These are phyloP conservation scores for Globisporangium spiculum DNA, from an alignment of 352 stramenopile genomes.

Conservation along the genomic window DNA sequence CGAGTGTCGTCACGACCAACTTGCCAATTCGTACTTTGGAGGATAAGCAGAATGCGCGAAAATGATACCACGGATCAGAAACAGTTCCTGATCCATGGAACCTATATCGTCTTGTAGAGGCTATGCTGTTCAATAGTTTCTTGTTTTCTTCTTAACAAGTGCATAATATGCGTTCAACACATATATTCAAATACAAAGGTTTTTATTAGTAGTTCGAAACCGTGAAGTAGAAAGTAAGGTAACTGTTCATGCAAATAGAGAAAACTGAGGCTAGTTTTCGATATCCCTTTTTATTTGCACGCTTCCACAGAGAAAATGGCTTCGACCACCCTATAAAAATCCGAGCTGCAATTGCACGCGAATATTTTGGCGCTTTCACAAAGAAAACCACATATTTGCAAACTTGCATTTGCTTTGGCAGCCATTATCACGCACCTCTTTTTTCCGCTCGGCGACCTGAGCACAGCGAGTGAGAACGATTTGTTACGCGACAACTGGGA, in stretches of 20 bases:
- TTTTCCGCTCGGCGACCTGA: not conserved
- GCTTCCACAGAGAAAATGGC: not conserved
- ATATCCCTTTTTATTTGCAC: not conserved
- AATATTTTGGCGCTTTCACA: not conserved
- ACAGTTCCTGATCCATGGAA: not conserved
- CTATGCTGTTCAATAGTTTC: not conserved
- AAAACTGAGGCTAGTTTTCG: not conserved
- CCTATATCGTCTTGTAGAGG: not conserved
- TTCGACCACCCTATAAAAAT: not conserved
- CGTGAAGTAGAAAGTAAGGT: not conserved
- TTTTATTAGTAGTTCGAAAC: not conserved
- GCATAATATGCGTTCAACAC: not conserved
- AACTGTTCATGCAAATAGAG: not conserved
- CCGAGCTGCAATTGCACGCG: not conserved
- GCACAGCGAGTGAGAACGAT: not conserved
- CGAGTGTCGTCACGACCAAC: not conserved
- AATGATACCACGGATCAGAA: too few species aligned
- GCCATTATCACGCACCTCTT: not conserved
- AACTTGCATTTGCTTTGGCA: not conserved
- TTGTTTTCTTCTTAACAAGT: not conserved
- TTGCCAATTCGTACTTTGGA: not conserved
- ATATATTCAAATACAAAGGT: not conserved
- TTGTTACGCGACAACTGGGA: not conserved
- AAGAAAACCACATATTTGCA: not conserved
- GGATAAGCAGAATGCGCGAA: not conserved